Base-by-base conservation (phyloP, 75 land plant genomes). In the Adiantum capillusveneris region DNA sequence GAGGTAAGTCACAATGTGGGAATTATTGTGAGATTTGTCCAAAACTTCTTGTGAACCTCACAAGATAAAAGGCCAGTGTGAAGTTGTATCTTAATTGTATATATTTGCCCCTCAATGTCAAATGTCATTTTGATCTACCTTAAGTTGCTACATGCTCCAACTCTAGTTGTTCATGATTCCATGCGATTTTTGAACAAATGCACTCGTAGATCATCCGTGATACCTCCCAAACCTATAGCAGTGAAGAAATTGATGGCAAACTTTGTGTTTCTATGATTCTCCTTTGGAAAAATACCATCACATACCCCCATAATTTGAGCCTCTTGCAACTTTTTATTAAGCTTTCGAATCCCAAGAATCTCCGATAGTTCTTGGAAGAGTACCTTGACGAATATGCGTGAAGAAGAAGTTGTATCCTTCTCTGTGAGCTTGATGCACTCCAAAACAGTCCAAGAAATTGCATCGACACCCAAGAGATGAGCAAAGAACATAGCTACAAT, bases 401-500 rank as follows among this genome's bases (percentile, higher is more conserved):
- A 87, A n/a, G 96, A 90, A 14, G 96, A 90, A 21, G 92, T 90
- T 1, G 96, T 90, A 41, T 86, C 96, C 53, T 87, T 88, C 60
- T 90, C 93, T 1, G 96, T 87, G 53, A 87, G 59, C 14, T 84
- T 73, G 57, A 91, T 84, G 25, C 87, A 87, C 2, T 82, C 81
- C 41, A 91, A 60, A 21, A 82, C 78, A 65, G 79, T 84, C 97
- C 88, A 91, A n/a, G 97, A 79, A 29, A 91, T 77, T 27, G 86
- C 88, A 75, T 80, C 79, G 1, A 88, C 84, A 18, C 86, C 93
- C 28, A 91, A 78, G 18, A 91, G 61, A 69, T 91, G 97, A 0
- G 93, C 92, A 78, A 91, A 91, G 65, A 87, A 81, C 60, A 84
- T 91, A 12, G 96, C 96, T 7, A 90, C 96, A 64, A 86, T 90